Base-by-base conservation (phyloP, 2,329 filamentous ascomycete species). In the Colletotrichum sp. region DNA sequence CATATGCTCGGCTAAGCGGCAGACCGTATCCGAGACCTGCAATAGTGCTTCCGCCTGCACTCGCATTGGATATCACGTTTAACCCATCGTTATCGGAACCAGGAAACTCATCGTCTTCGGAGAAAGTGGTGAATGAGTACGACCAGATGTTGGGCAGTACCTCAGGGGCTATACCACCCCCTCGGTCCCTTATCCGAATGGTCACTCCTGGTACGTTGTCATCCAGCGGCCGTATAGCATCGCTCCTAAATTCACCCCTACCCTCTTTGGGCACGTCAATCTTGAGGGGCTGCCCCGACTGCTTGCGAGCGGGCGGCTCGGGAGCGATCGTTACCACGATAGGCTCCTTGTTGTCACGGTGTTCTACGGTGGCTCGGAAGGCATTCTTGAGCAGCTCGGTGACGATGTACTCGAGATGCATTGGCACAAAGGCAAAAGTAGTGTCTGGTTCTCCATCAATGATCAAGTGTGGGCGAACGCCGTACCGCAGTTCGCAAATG, bases 331-430 rank as follows among this genome's bases (percentile, higher is more conserved):
- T 99, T 76, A 99, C 93, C 79, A 98, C 95, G 55, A 99, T 90
- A 2, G 96, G 95, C 78, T 98, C 94, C 57, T 91, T 90, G 79
- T 94, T 93, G 81, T 92, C 93, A n/a, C 93, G 92, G 74, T 91
- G 93, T 85, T 99, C 97, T 12, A 99, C 93, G 0, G 95, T 98
- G 6, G 97, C 96, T 59, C 97, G 92, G 87, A 99, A 99, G 1
- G 96, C 95, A 82, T 99, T 99, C 85, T 99, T 99, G 75, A 99
- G 90, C 2, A 99, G 90, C 85, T 99, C 97, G 0, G 96, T 99
- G 78, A 98, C 92, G 78, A 99, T 98, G 84, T 99, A 99, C 85
- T 99, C 96, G 28, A 99, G 90, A 84, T 99, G 97, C 83, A 98
- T 97, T 16, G 97, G 97, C 10, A 99, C 93, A 81, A 98, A 97